These are phyloP conservation scores for Xylaria sp. DNA, from an alignment of 2,329 filamentous ascomycete genomes.

Conservation along the genomic window DNA sequence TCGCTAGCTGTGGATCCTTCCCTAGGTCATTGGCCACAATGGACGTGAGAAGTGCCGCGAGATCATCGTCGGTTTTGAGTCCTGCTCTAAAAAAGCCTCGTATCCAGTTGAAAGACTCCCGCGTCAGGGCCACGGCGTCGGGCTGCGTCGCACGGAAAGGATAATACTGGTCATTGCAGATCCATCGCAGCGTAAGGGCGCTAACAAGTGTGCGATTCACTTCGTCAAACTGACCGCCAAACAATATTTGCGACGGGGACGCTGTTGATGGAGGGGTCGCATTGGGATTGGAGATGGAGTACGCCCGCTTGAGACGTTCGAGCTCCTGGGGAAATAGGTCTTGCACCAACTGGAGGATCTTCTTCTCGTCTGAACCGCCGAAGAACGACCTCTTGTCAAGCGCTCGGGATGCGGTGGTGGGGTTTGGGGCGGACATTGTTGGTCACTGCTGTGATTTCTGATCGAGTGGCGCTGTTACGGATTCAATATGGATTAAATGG, in stretches of 20 bases:
- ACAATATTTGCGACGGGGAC: slow-evolving; percentile 41
- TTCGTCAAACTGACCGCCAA: slow-evolving; percentile 43
- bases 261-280: slow-evolving; percentile 11
- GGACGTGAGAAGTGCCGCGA: slow-evolving; percentile 42
- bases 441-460: too few relatives aligned
- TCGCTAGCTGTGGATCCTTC: slow-evolving; percentile 43
- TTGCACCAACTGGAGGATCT: slow-evolving; percentile 36
- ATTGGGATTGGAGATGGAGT: slow-evolving; percentile 30
- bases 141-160: slow-evolving; percentile 40
- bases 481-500: too few relatives aligned
- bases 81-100: slow-evolving; percentile 30
- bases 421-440: background rate
- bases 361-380: slow-evolving; percentile 20
- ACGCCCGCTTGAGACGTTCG: slow-evolving; percentile 39
- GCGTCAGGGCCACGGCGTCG: slow-evolving; percentile 31
- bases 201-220: slow-evolving; percentile 48
- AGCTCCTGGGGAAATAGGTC: slow-evolving; percentile 39
- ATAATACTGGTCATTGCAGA: slow-evolving; percentile 43
- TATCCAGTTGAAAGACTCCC: slow-evolving; percentile 41
- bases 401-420: too few relatives aligned
- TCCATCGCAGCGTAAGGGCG: slow-evolving; percentile 45
- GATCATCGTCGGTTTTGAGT: slow-evolving; percentile 29
- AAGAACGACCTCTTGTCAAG: slow-evolving; percentile 3
- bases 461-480: too few relatives aligned
- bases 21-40: slow-evolving; percentile 47